A percentile compares a stretch with the other conserved stretches of the same genome.
phyloP scores from a whole-genome alignment of 768 basidiomycete species.

The Podaxis carcinomalis region DNA sequence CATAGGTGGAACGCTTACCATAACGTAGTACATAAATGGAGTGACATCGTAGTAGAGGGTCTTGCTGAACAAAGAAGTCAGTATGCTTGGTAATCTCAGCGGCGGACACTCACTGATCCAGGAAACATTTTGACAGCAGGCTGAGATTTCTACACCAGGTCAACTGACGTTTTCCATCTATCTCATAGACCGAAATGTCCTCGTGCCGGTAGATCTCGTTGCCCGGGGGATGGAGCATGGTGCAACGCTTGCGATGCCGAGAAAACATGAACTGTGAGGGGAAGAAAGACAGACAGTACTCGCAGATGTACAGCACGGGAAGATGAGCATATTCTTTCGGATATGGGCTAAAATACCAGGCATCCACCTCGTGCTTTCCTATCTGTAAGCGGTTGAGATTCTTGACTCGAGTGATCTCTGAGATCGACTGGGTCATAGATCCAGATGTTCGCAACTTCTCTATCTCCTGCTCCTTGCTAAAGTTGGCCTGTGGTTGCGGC shows the following conservation, averaged over 20 bases:
- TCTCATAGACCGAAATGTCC: slow-evolving; percentile 96
- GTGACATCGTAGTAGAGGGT: slow-evolving; percentile 99
- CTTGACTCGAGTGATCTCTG: slow-evolving; percentile 96
- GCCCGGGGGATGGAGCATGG: slow-evolving; percentile 89
- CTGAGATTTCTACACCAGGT: slow-evolving; percentile 97
- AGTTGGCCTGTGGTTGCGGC: slow-evolving; percentile 51
- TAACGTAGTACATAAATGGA: slow-evolving; percentile 99
- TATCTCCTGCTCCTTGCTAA: slow-evolving; percentile 98
- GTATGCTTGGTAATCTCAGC: slow-evolving; percentile 10
- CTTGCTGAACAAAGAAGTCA: slow-evolving; percentile 55
- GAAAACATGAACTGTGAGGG: slow-evolving; percentile 87
- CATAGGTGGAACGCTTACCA: slow-evolving; percentile 51
- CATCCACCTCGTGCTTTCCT: slow-evolving; percentile 93
- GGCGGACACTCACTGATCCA: slow-evolving; percentile 78
- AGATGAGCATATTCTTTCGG: slow-evolving; percentile 97
- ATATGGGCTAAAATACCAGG: slow-evolving; percentile 99
- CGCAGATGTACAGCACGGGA: slow-evolving; percentile 94
- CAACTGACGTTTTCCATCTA: slow-evolving; percentile 93
- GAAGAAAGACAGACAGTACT: slow-evolving; percentile 94
- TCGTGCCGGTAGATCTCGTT: slow-evolving; percentile 99
- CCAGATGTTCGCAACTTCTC: slow-evolving; percentile 97
- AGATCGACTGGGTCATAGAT: slow-evolving; percentile 98
- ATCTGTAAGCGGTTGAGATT: slow-evolving; percentile 97
- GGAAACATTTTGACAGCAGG: slow-evolving; percentile 94
- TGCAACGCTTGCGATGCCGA: slow-evolving; percentile 90